Base-by-base conservation (phyloP, 148 eudicot species). In the Rhododendron williamsianum region DNA sequence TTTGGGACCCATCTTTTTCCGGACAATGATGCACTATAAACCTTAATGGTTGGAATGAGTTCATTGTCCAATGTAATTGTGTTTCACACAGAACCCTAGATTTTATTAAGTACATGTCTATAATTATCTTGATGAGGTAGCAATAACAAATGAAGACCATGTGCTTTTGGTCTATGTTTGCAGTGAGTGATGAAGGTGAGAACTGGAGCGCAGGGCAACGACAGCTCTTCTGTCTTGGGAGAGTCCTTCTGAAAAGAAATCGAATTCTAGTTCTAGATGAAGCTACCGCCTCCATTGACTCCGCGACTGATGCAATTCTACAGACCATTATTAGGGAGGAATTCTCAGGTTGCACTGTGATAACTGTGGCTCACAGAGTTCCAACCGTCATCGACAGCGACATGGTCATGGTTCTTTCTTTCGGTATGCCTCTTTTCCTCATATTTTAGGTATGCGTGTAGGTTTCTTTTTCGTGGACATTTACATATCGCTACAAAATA, bases 201-300 rank as follows among this genome's bases (percentile, higher is more conserved):
- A 94, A 92, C 52, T 94, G 96, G 96, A 94, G 96, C 65, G 84
- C 81, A 51, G 96, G 94, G 54, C 94, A 94, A 78, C 79, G 91
- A 10, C 94, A 92, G 63, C 88, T 92, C 43, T 92, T 94, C 80
- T 94, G 94, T 80, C 92, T 94, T 9, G 96, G 94, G 48, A 89
- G 96, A 82, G 91, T 91, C 25, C 87, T 94, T 15, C 84, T 94
- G 65, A 94, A 84, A 85, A 90, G 94, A 89, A 94, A 91, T 89
- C 90, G 74, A 87, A 91, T 94, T 58, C 90, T 94, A 1, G 91
- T 94, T 23, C 85, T 94, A 38, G 94, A 94, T 81, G 96, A 94
- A 91, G 94, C 94, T 18, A 94, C 94, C 27, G 96, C 94, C 58
- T 94, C 96, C 0, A 90, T 92, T 38, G 94, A 94, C 79, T 88